These are phyloP conservation scores for Populus davidiana DNA, from an alignment of 345 rosid species.

Conservation along the genomic window DNA sequence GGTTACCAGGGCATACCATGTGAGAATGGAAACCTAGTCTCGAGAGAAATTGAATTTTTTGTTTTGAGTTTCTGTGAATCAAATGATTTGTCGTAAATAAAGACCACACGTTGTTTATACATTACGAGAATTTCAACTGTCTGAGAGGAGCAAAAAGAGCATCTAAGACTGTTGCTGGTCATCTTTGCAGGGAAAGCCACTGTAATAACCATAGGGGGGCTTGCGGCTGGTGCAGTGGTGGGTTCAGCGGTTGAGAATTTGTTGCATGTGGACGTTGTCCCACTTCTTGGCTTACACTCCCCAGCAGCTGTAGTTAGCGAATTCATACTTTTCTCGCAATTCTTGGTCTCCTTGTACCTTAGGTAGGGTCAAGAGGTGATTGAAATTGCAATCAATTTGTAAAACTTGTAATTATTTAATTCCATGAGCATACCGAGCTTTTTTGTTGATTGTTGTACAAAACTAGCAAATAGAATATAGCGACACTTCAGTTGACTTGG, in stretches of 20 bases:
- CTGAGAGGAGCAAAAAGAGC: neutral
- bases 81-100: neutral
- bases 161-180: neutral
- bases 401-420: constrained; percentile 50
- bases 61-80: neutral
- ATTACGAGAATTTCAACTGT: neutral
- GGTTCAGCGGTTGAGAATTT: constrained; percentile 88
- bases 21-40: neutral
- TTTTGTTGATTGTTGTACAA: constrained; percentile 54
- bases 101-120: neutral
- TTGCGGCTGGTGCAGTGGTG: constrained; percentile 90
- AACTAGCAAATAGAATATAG: constrained; percentile 25
- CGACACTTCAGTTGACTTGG: neutral
- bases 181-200: constrained; percentile 75
- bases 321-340: constrained; percentile 76
- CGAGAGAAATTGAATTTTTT: neutral
- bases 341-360: constrained; percentile 76
- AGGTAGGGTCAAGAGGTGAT: constrained; percentile 40
- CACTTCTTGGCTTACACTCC: constrained; percentile 75
- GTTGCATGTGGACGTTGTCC: constrained; percentile 96
- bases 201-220: constrained; percentile 77
- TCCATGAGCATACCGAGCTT: constrained; percentile 41
- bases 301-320: constrained; percentile 87
- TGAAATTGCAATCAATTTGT: constrained; percentile 13
- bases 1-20: neutral